These are phyloP conservation scores for Diaporthe vexans DNA, from an alignment of 2,329 filamentous ascomycete genomes.

Conservation along the genomic window DNA sequence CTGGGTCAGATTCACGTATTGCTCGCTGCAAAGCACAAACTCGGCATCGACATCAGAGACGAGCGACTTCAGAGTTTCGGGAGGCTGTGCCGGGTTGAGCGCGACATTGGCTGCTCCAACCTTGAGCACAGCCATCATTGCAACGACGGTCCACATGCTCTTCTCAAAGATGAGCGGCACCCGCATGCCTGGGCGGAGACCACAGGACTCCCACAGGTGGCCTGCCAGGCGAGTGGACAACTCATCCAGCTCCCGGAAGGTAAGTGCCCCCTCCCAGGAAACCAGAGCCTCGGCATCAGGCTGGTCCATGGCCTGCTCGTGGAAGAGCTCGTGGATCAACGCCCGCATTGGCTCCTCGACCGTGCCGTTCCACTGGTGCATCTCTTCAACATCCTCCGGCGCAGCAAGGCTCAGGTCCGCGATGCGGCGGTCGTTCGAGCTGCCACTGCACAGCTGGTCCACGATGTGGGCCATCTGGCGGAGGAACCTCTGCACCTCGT, in stretches of 20 bases:
- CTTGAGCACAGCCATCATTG: slow-evolving; percentile 37
- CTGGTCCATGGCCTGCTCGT: not conserved
- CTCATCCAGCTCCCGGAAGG: slow-evolving; percentile 13
- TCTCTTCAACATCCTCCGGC: slow-evolving; percentile 6
- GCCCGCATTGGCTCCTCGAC: not conserved
- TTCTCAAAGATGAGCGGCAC: slow-evolving; percentile 40
- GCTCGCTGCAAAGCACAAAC: slow-evolving; percentile 5
- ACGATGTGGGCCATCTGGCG: slow-evolving; percentile 33
- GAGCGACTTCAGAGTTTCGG: not conserved
- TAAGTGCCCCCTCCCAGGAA: slow-evolving; percentile 11
- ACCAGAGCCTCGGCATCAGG: not conserved
- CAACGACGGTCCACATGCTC: slow-evolving; percentile 39
- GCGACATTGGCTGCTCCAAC: slow-evolving; percentile 12
- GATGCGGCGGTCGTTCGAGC: not conserved
- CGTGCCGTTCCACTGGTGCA: not conserved
- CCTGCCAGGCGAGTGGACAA: not conserved
- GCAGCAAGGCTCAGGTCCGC: slow-evolving; percentile 23
- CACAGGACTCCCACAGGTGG: slow-evolving; percentile 4
- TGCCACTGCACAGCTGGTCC: slow-evolving; percentile 1
- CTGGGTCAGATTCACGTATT: not conserved
- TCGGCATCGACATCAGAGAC: not conserved
- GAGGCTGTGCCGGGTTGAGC: not conserved
- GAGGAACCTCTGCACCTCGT: slow-evolving; percentile 33
- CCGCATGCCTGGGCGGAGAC: slow-evolving; percentile 13
- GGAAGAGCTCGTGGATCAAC: slow-evolving; percentile 4